Percentiles rank a stretch among this genome's conserved stretches.
Conservation (phyloP, 177 flowering plant species). For the Vitis hybrid region DNA sequence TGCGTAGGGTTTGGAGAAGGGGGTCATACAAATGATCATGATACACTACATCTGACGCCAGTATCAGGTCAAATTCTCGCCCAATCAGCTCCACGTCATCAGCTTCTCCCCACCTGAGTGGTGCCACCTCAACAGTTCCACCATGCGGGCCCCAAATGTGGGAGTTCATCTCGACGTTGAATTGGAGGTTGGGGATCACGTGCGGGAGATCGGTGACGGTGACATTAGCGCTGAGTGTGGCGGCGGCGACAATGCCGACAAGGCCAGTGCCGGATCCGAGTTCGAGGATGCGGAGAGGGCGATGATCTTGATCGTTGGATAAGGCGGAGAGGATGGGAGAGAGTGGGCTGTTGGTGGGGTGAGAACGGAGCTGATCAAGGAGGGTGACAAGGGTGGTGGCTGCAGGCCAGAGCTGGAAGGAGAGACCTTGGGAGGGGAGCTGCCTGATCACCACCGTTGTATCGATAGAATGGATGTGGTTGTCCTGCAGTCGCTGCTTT, state of each 20-base stretch:
- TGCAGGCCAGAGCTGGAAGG: constrained; percentile 98
- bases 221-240: constrained; percentile 56
- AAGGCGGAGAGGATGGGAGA: constrained; percentile 21
- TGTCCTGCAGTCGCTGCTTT: constrained; percentile 23
- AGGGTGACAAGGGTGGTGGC: constrained; percentile 76
- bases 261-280: constrained; percentile 96
- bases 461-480: constrained; percentile 46
- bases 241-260: constrained; percentile 86
- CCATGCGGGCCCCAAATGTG: constrained; percentile 25
- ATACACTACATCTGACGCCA: constrained; percentile 91
- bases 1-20: constrained; percentile 55
- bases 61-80: constrained; percentile 49
- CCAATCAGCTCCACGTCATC: constrained; percentile 53
- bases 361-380: constrained; percentile 46
- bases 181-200: constrained; percentile 65
- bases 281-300: constrained; percentile 65
- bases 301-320: constrained; percentile 5
- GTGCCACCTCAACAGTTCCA: constrained; percentile 47
- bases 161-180: constrained; percentile 63
- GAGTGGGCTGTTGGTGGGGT: constrained; percentile 36
- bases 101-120: constrained; percentile 75
- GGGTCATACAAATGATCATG: constrained; percentile 83
- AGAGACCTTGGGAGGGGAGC: constrained; percentile 77
- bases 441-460: constrained; percentile 55
- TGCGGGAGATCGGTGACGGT: constrained; percentile 87